phyloP scores from a whole-genome alignment of 768 basidiomycete genomes.

The Hortiboletus flavorubellus region DNA sequence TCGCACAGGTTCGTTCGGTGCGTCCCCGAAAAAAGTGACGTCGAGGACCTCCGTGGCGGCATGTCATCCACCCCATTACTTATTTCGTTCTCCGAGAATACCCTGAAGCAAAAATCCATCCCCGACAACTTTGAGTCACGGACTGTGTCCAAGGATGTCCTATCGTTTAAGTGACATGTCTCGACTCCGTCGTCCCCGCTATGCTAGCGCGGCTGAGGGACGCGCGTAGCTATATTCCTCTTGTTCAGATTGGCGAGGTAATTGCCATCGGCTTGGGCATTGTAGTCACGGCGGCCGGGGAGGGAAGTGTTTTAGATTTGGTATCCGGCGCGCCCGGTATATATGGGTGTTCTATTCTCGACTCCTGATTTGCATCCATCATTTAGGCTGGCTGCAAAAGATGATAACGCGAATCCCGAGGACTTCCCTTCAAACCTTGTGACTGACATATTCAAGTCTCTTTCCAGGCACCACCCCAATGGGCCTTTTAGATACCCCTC shows the following conservation, averaged over 20 bases:
- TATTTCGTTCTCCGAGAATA: constrained; percentile 75
- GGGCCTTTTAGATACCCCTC: constrained; percentile 79
- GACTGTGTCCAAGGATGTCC: constrained; percentile 43
- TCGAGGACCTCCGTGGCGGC: neutral
- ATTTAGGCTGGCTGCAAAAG: constrained; percentile 58
- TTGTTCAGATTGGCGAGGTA: constrained; percentile 68
- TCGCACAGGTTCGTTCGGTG: neutral
- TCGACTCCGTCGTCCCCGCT: constrained; percentile 84
- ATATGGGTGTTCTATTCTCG: constrained; percentile 16
- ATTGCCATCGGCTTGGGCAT: constrained; percentile 68
- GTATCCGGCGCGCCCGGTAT: constrained; percentile 63
- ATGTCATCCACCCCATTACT: constrained; percentile 43
- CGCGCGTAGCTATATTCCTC: constrained; percentile 64
- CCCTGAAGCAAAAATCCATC: constrained; percentile 58
- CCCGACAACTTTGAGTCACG: constrained; percentile 70
- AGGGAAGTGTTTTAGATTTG: constrained; percentile 57
- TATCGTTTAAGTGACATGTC: constrained; percentile 79
- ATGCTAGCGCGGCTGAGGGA: constrained; percentile 85
- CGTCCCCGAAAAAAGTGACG: neutral
- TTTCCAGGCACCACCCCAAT: constrained; percentile 59
- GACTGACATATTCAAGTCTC: constrained; percentile 35
- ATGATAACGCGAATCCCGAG: constrained; percentile 52
- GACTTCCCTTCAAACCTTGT: neutral
- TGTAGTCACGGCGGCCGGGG: constrained; percentile 52
- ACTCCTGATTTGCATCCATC: neutral